These are phyloP conservation scores for Agaricus sinodeliciosus DNA, from an alignment of 768 basidiomycete species.

Conservation along the genomic window DNA sequence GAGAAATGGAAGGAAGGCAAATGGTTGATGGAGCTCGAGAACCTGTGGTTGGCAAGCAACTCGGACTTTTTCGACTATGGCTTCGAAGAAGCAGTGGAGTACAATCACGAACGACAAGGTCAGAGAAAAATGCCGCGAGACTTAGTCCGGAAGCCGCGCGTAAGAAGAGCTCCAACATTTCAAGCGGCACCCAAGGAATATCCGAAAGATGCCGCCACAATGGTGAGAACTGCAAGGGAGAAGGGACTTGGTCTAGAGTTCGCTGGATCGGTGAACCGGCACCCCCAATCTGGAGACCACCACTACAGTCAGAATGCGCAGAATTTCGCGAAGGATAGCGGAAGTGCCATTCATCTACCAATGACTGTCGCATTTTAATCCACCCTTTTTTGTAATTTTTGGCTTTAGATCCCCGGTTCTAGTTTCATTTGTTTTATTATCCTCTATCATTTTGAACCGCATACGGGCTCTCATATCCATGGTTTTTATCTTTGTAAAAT, in stretches of 20 bases:
- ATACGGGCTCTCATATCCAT: too few relatives aligned
- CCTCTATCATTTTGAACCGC: too few relatives aligned
- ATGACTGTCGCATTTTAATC: background rate
- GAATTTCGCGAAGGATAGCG: background rate
- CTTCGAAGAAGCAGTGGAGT: background rate
- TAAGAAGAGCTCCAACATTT: constrained; percentile 10
- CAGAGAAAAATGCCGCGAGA: background rate
- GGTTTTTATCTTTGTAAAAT: too few relatives aligned
- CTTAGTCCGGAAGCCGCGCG: background rate
- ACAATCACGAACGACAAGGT: background rate
- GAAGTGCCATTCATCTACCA: constrained; percentile 7
- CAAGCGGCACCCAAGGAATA: constrained; percentile 15
- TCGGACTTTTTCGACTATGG: constrained; percentile 4
- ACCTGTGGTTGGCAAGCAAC: constrained; percentile 21
- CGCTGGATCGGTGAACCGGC: constrained; percentile 4
- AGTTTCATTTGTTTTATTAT: background rate
- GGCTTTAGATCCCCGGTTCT: background rate
- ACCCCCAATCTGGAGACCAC: constrained; percentile 2
- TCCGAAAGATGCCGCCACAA: constrained; percentile 12
- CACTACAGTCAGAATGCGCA: constrained; percentile 1
- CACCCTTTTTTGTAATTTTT: background rate
- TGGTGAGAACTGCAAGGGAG: constrained; percentile 24
- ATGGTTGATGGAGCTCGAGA: constrained; percentile 53
- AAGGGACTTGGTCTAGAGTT: constrained; percentile 30
- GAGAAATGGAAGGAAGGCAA: constrained; percentile 62